Base-by-base conservation (phyloP, 1,284 basidiomycete genomes). In the Rhodotorula sp. region DNA sequence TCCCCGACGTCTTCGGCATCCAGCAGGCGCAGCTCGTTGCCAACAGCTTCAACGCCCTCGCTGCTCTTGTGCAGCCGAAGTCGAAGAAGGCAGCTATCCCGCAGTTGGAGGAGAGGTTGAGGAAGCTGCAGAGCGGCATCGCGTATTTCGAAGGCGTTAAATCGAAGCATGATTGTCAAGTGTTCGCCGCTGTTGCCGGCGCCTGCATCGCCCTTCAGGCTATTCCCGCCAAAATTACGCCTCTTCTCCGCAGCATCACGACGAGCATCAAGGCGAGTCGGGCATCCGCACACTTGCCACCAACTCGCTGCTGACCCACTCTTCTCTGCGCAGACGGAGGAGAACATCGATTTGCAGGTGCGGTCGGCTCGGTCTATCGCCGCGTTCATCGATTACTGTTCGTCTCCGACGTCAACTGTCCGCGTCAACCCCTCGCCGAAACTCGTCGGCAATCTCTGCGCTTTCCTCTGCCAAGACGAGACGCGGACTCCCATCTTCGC, bases 241-340 rank as follows among this genome's bases (percentile, higher is more conserved):
- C 95, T 91, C 88, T 99, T 56, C 94, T 99, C 63, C 93, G 96
- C 81, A 93, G 92, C 49, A 88, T 99, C 74, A 99, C 98, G 90
- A 96, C 95, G 74, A 92, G 93, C 48, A 90, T 99, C 83, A 99
- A 98, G 86, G 92, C 90, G 66, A 47, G 36, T 1, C 20, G 1
- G 2, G 19, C 30, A n/a, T 15, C 13, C 15, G n/a, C n/a, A n/a
- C n/a, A n/a, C n/a, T n/a, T n/a, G n/a, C n/a, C n/a, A n/a, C n/a
- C n/a, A n/a, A n/a, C n/a, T n/a, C n/a, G 1, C 27, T 15, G 29
- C 51, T 68, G 36, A 62, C 39, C 34, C 11, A 24, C 24, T 13
- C 22, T 17, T 49, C 71, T 70, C 58, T 15, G 54, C n/a, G 22
- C 24, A 95, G 92, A 90, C 88, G 79, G 92, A 98, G 79, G 90